A percentile compares a stretch with the other conserved stretches of the same genome.
Conservation (phyloP, 805 yeast genomes). For the Torulaspora maleeae region DNA sequence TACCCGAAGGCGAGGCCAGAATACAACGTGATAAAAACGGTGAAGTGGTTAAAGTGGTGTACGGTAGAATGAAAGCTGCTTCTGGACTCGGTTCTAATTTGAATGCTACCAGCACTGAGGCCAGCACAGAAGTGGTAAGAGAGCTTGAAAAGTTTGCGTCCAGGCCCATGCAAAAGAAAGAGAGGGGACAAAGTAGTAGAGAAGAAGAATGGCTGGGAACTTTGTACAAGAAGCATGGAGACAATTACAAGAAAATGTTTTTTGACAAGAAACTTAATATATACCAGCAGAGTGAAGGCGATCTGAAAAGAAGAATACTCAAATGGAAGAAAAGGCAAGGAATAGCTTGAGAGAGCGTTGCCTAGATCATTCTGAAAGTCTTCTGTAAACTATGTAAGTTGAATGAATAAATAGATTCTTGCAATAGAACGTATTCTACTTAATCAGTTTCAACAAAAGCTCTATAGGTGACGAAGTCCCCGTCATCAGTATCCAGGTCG, state of each 20-base stretch:
- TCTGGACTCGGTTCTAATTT: conserved; percentile 19
- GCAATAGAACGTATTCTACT: background rate
- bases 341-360: conserved; percentile 22
- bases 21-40: conserved; percentile 67
- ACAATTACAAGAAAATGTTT: conserved; percentile 82
- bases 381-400: conserved; percentile 5
- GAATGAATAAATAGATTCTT: conserved; percentile 4
- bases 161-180: conserved; percentile 40
- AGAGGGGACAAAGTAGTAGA: conserved; percentile 59
- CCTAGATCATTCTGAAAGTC: background rate
- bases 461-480: conserved; percentile 73
- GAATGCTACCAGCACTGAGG: conserved; percentile 34
- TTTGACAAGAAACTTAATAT: conserved; percentile 85
- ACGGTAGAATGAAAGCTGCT: conserved; percentile 55
- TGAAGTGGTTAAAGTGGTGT: conserved; percentile 58
- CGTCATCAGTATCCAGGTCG: conserved; percentile 49
- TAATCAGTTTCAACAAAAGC: conserved; percentile 74
- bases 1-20: conserved; percentile 76
- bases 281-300: conserved; percentile 81
- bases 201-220: conserved; percentile 68
- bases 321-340: conserved; percentile 59
- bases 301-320: conserved; percentile 61
- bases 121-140: conserved; percentile 54
- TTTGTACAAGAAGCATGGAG: conserved; percentile 75
- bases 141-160: conserved; percentile 62